phyloP scores from a whole-genome alignment of 352 stramenopile genomes.

The Globisporangium lucens region DNA sequence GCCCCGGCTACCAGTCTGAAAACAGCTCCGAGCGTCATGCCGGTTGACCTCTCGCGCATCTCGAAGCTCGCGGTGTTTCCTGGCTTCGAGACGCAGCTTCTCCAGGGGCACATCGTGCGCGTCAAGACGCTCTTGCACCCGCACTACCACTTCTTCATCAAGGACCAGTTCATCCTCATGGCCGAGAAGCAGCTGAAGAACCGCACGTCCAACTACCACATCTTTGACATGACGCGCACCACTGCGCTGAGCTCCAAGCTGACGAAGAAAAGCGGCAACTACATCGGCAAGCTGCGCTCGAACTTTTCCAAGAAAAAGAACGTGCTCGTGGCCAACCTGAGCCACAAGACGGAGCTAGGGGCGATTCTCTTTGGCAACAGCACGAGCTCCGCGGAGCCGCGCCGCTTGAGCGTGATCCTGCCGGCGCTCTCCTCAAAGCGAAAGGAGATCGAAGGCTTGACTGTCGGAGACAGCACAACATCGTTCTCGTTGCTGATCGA shows the following conservation, averaged over 20 bases:
- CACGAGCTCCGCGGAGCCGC: constrained; percentile 47
- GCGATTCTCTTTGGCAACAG: constrained; percentile 62
- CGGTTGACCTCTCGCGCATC: constrained; percentile 49
- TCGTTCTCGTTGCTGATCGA: constrained; percentile 58
- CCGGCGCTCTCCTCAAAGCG: constrained; percentile 43
- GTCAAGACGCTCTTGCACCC: constrained; percentile 57
- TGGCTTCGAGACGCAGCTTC: constrained; percentile 48
- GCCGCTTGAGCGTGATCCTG: constrained; percentile 41
- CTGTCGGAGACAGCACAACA: constrained; percentile 39
- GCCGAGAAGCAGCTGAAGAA: constrained; percentile 69
- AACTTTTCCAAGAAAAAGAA: constrained; percentile 77
- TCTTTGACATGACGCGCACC: constrained; percentile 84
- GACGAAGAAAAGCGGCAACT: constrained; percentile 88
- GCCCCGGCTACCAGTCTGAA: constrained; percentile 18
- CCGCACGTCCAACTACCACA: constrained; percentile 80
- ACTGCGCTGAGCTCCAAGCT: constrained; percentile 44
- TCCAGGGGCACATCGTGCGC: constrained; percentile 42
- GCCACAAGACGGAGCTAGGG: constrained; percentile 70
- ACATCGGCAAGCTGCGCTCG: constrained; percentile 82
- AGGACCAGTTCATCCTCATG: constrained; percentile 56
- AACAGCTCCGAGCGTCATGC: background rate
- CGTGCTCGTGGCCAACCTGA: constrained; percentile 65
- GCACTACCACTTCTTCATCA: constrained; percentile 66
- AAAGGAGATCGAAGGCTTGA: constrained; percentile 47
- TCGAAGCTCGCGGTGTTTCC: constrained; percentile 80